Base-by-base conservation (phyloP, 495 filamentous ascomycete species). In the Penicillium soppii region DNA sequence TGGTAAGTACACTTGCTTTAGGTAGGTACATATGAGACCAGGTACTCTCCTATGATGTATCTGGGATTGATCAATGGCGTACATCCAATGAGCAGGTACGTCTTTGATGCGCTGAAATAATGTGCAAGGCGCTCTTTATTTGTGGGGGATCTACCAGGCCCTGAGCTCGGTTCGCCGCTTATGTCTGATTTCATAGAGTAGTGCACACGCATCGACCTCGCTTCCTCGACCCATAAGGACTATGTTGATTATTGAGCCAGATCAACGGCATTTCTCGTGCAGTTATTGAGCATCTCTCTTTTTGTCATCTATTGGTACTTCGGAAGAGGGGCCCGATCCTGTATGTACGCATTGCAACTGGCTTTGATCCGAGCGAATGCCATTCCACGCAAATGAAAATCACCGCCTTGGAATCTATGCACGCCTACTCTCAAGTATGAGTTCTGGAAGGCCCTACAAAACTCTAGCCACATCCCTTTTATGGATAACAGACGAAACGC, bases 131-230 rank as follows among this genome's bases (percentile, higher is more conserved):
- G 37, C 30, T 22, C 13, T 12, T 37, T 30, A 8, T 38, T 20
- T 38, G 22, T 29, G 22, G 25, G 43, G 36, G 36, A 49, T 39
- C 25, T 32, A 29, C 45, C 5, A 21, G 0, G 29, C n/a, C 15
- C 19, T 47, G 43, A 26, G 43, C 43, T 47, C 23, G 36, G 23
- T 40, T 37, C 35, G 35, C 25, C 40, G 23, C 23, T 48, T 36
- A 47, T 38, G 22, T 37, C 5, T 36, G 33, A 16, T 38, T n/a
- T 16, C 33, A 23, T 16, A 25, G 20, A 5, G 8, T n/a, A 25
- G 8, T 13, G 0, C 4, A 47, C 45, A 47, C 17, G 36, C 36
- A 49, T 40, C 6, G 25, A 17, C 46, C 46, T 29, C 39, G 17
- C 6, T 41, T 12, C 3, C 21, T 4, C 1, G 12, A 19, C 36